Evolutionary conservation across 495 filamentous ascomycete genomes (phyloP).

Genomic region (Articulospora tetracladia): DNA sequence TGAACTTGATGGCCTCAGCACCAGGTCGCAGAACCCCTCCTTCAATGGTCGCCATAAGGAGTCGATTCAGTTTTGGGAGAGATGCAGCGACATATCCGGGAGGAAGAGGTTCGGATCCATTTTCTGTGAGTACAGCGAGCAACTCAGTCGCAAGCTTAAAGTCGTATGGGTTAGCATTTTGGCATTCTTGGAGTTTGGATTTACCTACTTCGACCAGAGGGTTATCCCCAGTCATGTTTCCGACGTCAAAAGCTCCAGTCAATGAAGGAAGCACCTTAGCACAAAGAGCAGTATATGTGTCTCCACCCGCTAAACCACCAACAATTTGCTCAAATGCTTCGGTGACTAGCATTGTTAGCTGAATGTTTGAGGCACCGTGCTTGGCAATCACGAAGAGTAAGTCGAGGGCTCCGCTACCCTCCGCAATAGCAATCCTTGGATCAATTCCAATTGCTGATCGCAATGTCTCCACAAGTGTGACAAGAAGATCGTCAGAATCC

Average conservation of each 20-base stretch:
- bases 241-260: slow-evolving; percentile 84
- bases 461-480: slow-evolving; percentile 85
- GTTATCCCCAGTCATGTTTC: slow-evolving; percentile 76
- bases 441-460: slow-evolving; percentile 79
- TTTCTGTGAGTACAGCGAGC: slow-evolving; percentile 72
- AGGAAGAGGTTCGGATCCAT: slow-evolving; percentile 79
- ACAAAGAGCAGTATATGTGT: slow-evolving; percentile 76
- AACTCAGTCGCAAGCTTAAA: slow-evolving; percentile 72
- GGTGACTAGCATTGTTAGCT: slow-evolving; percentile 74
- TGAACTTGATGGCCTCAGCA: slow-evolving; percentile 81
- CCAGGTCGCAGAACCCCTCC: slow-evolving; percentile 81
- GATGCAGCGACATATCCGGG: slow-evolving; percentile 78
- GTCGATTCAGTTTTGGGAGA: slow-evolving; percentile 79
- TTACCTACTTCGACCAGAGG: slow-evolving; percentile 46
- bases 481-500: slow-evolving; percentile 86
- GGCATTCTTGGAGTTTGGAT: not conserved
- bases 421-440: slow-evolving; percentile 62
- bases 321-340: slow-evolving; percentile 91
- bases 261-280: slow-evolving; percentile 83
- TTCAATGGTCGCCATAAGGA: slow-evolving; percentile 76
- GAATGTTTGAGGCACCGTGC: slow-evolving; percentile 83
- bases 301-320: slow-evolving; percentile 59
- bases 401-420: slow-evolving; percentile 65
- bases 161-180: not conserved
- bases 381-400: slow-evolving; percentile 85